Evolutionary conservation across 2,329 filamentous ascomycete genomes (phyloP).

Genomic region (Penicillium brevicompactum): DNA sequence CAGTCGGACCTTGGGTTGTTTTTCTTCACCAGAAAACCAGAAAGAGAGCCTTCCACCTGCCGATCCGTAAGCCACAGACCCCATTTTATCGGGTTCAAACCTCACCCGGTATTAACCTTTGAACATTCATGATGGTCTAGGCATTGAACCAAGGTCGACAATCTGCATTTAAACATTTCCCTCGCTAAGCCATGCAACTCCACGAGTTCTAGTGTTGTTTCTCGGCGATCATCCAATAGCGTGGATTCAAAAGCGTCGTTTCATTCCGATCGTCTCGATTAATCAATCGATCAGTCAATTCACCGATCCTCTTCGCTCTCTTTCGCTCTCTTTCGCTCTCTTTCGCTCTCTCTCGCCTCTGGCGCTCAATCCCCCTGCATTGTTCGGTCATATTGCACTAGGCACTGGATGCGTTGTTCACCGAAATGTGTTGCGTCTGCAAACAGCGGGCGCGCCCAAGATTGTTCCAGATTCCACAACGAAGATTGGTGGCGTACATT

Average conservation of each 20-base stretch:
- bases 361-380: background rate
- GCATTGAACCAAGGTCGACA: background rate
- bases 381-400: background rate
- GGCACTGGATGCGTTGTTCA: background rate
- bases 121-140: background rate
- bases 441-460: background rate
- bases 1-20: background rate
- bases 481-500: background rate
- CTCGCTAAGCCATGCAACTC: background rate
- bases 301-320: background rate
- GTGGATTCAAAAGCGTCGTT: background rate
- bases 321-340: background rate
- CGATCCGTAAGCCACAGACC: too few species aligned
- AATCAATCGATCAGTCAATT: background rate
- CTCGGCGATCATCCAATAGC: background rate
- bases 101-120: background rate
- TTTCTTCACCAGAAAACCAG: background rate
- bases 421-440: background rate
- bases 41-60: too few species aligned
- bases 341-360: background rate
- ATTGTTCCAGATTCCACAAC: background rate
- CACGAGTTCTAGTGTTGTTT: background rate
- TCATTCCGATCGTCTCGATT: background rate
- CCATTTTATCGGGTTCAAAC: background rate
- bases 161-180: background rate